These are phyloP conservation scores for Cladosporium cucumerinum DNA, from an alignment of 2,329 filamentous ascomycete genomes.

Conservation along the genomic window DNA sequence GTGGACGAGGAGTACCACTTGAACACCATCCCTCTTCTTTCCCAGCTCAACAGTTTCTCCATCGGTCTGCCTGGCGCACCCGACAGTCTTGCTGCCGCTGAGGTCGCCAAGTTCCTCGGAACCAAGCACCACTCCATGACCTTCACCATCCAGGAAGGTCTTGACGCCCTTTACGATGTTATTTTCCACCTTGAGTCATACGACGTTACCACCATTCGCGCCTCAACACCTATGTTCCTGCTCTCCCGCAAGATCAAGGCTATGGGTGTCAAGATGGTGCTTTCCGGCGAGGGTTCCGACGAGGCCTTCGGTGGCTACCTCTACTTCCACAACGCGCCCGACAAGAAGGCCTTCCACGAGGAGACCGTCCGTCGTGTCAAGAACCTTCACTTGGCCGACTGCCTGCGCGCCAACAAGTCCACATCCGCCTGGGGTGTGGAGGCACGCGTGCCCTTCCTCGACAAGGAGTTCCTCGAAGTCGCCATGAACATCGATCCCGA, in stretches of 20 bases:
- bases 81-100: slow-evolving; percentile 84
- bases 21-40: slow-evolving; percentile 84
- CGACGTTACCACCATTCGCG: slow-evolving; percentile 97
- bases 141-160: slow-evolving; percentile 94
- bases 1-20: slow-evolving; percentile 91
- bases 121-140: slow-evolving; percentile 98
- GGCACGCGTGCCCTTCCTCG: slow-evolving; percentile 94
- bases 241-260: slow-evolving; percentile 98
- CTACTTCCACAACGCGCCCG: slow-evolving; percentile 93
- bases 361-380: slow-evolving; percentile 93
- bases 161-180: slow-evolving; percentile 94
- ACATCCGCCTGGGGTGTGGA: slow-evolving; percentile 97
- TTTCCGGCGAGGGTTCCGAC: slow-evolving; percentile 93
- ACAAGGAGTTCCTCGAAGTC: slow-evolving; percentile 92
- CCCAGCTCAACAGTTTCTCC: slow-evolving; percentile 97
- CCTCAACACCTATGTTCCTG: slow-evolving; percentile 97
- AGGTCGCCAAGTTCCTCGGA: slow-evolving; percentile 94
- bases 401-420: slow-evolving; percentile 97
- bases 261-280: slow-evolving; percentile 99
- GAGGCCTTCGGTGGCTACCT: slow-evolving; percentile 98
- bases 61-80: slow-evolving; percentile 92
- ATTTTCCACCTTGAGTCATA: slow-evolving; percentile 98
- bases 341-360: slow-evolving; percentile 88
- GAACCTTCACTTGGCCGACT: slow-evolving; percentile 95
- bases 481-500: slow-evolving; percentile 90